phyloP scores from a whole-genome alignment of 129 eudicot species.

The Silybum marianum region DNA sequence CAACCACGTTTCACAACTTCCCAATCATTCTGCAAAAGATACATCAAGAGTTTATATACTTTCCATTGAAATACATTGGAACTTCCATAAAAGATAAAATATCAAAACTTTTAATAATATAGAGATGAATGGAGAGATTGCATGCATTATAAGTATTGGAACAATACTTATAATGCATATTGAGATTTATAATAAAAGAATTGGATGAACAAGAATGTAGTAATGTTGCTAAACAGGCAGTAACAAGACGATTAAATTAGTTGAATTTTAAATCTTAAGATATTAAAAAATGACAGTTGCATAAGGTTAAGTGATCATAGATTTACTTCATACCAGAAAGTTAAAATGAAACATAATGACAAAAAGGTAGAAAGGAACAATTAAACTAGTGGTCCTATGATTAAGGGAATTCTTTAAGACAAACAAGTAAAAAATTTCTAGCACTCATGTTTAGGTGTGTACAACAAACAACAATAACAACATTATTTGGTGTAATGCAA shows the following conservation, averaged over 20 bases:
- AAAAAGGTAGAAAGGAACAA: neutral
- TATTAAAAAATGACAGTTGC: neutral
- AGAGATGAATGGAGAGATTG: too few species aligned
- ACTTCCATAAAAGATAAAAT: neutral
- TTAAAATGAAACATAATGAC: neutral
- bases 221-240: neutral
- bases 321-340: neutral
- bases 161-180: too few species aligned
- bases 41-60: neutral
- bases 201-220: neutral
- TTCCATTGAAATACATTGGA: neutral
- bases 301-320: neutral
- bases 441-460: neutral
- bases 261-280: neutral
- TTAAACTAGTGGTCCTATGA: neutral
- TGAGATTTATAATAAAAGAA: too few species aligned
- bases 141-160: too few species aligned
- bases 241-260: neutral
- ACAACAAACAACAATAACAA: neutral
- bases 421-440: neutral
- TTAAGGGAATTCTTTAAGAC: neutral
- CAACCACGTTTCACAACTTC: conserved; percentile 92
- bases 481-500: neutral
- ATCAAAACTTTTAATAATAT: neutral
- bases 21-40: conserved; percentile 80